Conservation (phyloP, 192 early-diverging fungal species). For the Linnemannia zychae region DNA sequence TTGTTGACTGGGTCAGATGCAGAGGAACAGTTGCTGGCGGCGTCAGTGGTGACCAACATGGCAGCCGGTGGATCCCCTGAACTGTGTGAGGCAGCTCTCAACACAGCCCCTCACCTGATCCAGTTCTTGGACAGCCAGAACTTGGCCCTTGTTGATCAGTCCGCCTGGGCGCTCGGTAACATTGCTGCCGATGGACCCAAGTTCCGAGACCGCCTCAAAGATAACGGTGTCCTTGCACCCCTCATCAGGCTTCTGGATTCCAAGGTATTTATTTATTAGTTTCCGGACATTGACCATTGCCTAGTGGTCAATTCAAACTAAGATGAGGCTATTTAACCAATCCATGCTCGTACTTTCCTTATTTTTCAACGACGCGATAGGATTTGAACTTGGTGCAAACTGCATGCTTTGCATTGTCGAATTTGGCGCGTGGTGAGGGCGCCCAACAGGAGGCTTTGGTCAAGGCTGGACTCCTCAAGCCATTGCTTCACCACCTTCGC, state of each 20-base stretch:
- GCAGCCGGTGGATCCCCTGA: conserved; percentile 62
- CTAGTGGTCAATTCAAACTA: too few species aligned
- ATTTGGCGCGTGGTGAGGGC: conserved; percentile 75
- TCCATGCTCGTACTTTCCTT: neutral
- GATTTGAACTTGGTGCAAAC: conserved; percentile 71
- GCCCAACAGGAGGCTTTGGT: conserved; percentile 67
- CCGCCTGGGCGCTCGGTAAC: conserved; percentile 94
- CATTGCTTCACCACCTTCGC: conserved; percentile 65
- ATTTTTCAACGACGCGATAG: conserved; percentile 12
- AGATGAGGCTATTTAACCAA: too few species aligned
- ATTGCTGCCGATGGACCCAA: conserved; percentile 89
- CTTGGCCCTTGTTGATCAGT: conserved; percentile 83
- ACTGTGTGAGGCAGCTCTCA: conserved; percentile 60
- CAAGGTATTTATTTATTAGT: conserved; percentile 40
- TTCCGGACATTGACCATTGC: too few species aligned
- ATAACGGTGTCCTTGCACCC: conserved; percentile 80
- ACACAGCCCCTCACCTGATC: conserved; percentile 64
- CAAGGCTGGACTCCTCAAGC: conserved; percentile 57
- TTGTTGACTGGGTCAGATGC: conserved; percentile 61
- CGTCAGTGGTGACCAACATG: conserved; percentile 76
- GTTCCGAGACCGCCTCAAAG: conserved; percentile 80
- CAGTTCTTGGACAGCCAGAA: conserved; percentile 61
- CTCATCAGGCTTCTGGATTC: conserved; percentile 80
- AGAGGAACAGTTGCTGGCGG: conserved; percentile 67
- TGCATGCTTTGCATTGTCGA: conserved; percentile 80